Evolutionary conservation across 768 basidiomycete species (phyloP), one percentile per base, ranked within the genome.

Genomic region (Leccinum obscurum): DNA sequence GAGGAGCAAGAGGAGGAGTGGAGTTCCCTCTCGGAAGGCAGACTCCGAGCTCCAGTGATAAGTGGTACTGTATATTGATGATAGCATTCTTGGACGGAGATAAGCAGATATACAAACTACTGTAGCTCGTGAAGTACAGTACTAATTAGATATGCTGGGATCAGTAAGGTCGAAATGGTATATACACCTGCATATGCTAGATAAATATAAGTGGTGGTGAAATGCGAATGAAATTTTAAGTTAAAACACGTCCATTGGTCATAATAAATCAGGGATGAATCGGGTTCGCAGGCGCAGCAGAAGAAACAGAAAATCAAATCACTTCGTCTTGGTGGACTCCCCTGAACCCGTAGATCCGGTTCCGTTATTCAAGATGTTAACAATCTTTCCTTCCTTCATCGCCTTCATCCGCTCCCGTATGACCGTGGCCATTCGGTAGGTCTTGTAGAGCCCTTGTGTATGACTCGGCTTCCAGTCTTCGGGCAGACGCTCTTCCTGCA

Each of bases 401-500:
- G 57, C 67, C 14, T 59, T 61, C 72, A 73, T 73, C 32, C 63
- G 72, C 2, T 70, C 62, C 7, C 75, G 65, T 34, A 76, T 55
- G 14, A 66, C 62, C 11, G 62, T 68, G 3, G 72, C 3, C 75
- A 74, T 72, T 13, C 49, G 64, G 62, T 74, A 69, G 1, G 75
- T 72, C 62, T 66, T 61, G 54, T 63, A 66, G 17, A 76, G 66
- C n/a, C 71, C 68, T 8, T 69, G 69, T 6, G 59, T 67, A 49
- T 77, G 76, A 44, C 54, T 51, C 3, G 75, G 75, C 37, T 52
- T 55, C 77, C 77, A 78, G 15, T 58, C 66, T 4, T 71, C 69
- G 1, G 86, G 85, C 13, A 88, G 62, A 7, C 81, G 76, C 64
- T 85, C 85, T 34, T 83, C 62, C 10, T 69, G 64, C 28, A 86